phyloP scores from a whole-genome alignment of 2,329 filamentous ascomycete genomes.

The Fusarium mangiferae region DNA sequence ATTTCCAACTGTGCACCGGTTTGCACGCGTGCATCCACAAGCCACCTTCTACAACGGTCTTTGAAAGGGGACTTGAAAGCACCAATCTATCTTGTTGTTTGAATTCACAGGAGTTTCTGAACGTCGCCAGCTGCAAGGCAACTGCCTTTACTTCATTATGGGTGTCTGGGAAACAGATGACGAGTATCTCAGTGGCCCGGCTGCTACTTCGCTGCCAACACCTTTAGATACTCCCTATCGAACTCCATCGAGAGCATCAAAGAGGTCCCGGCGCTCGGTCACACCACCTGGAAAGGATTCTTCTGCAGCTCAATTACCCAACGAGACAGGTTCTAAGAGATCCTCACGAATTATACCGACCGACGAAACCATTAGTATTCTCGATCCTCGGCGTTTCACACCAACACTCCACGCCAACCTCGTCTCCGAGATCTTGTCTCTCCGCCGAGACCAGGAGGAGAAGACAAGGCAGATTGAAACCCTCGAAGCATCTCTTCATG shows the following conservation, averaged over 20 bases:
- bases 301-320: slow-evolving; percentile 65
- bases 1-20: slow-evolving; percentile 30
- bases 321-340: slow-evolving; percentile 60
- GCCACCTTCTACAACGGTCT: neutral
- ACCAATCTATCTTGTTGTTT: neutral
- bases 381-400: slow-evolving; percentile 93
- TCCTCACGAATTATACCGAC: slow-evolving; percentile 67
- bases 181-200: slow-evolving; percentile 64
- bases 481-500: slow-evolving; percentile 79
- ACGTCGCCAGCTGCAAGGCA: neutral
- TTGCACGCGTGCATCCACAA: slow-evolving; percentile 14
- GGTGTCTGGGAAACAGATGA: slow-evolving; percentile 71
- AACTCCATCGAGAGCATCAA: slow-evolving; percentile 73
- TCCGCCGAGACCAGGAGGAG: slow-evolving; percentile 90
- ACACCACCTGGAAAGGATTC: slow-evolving; percentile 70
- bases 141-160: slow-evolving; percentile 53
- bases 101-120: neutral
- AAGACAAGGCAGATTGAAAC: slow-evolving; percentile 88
- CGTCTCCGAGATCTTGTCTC: slow-evolving; percentile 89
- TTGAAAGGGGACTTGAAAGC: neutral
- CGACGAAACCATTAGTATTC: slow-evolving; percentile 76
- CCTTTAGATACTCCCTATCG: slow-evolving; percentile 78
- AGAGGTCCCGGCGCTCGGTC: slow-evolving; percentile 71
- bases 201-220: slow-evolving; percentile 72
- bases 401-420: slow-evolving; percentile 94